Evolutionary conservation across 768 basidiomycete species (phyloP), one percentile per base, ranked within the genome.

Genomic region (Boletus reticuloceps): DNA sequence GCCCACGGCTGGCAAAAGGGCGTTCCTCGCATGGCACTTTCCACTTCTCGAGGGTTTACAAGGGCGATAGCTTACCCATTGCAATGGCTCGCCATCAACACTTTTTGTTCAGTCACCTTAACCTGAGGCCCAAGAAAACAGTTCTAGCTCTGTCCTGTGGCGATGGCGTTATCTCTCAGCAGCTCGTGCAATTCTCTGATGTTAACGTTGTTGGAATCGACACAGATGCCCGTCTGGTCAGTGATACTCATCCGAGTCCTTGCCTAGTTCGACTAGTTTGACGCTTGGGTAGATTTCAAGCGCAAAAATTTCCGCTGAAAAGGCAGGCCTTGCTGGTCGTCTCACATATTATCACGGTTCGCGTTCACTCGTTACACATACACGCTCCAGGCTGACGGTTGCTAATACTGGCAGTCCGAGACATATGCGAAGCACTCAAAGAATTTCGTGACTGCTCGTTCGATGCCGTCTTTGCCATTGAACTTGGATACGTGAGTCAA

Each of bases 81-180:
- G 47, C 53, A 13, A 55, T 58, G 29, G 38, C 56, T 53, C 53
- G 53, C 43, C 56, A 58, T 37, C 53, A 58, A 40, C 56, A 50
- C 19, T 45, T 7, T n/a, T 20, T 58, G 13, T 58, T 58, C 42
- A 55, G 47, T 34, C 56, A 58, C 5, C 56, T 58, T 25, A 6
- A 20, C 31, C 43, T 58, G 38, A 50, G 31, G 13, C 53, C 53
- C 29, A 36, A 29, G 34, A 48, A 55, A 46, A 55, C 29, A 22
- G 56, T 58, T 27, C 45, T 56, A 7, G 51, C 51, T 11, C 42
- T 56, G 39, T 53, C 16, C 9, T 56, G 55, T 7, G 55, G 51
- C 9, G 53, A 43, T 25, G 51, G 55, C 4, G 34, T 34, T n/a
- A 32, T 29, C 27, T 42, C 22, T 38, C 16, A 43, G 31, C 45